phyloP scores from a whole-genome alignment of 1,139 yeast species.

The Blastobotrys capitulatus region DNA sequence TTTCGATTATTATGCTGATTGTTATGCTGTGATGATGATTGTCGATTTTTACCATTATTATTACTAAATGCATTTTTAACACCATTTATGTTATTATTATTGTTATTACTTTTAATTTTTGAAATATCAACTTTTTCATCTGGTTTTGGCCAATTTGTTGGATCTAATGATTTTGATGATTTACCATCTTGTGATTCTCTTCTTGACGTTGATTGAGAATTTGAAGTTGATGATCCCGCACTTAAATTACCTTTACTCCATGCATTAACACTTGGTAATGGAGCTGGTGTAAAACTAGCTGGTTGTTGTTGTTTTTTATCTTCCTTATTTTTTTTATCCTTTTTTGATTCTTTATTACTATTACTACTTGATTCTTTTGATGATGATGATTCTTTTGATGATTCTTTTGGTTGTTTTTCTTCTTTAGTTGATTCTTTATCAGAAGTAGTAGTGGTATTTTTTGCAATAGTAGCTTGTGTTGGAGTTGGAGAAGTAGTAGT shows the following conservation, averaged over 20 bases:
- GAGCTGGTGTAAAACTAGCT: slow-evolving; percentile 39
- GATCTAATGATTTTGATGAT: slow-evolving; percentile 32
- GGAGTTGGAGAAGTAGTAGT: not conserved
- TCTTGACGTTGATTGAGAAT: slow-evolving; percentile 21
- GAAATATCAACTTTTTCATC: slow-evolving; percentile 28
- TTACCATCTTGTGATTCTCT: slow-evolving; percentile 14
- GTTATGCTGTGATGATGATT: not conserved
- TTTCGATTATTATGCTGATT: not conserved
- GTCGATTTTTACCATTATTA: slow-evolving; percentile 4
- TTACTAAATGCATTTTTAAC: slow-evolving; percentile 13
- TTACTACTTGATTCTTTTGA: slow-evolving; percentile 21
- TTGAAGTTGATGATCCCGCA: slow-evolving; percentile 17
- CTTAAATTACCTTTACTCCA: slow-evolving; percentile 29
- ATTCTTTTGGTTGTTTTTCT: slow-evolving; percentile 3
- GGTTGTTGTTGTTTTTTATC: slow-evolving; percentile 19
- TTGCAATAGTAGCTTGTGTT: slow-evolving; percentile 7
- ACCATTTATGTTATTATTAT: slow-evolving; percentile 7
- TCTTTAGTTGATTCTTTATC: slow-evolving; percentile 20
- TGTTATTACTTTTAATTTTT: slow-evolving; percentile 7
- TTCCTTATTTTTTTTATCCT: slow-evolving; percentile 16
- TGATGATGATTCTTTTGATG: slow-evolving; percentile 21
- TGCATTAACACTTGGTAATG: slow-evolving; percentile 38
- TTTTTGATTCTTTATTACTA: not conserved
- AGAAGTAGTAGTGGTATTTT: slow-evolving; percentile 14
- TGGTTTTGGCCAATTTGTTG: slow-evolving; percentile 58